These are phyloP conservation scores for Eimeria necatrix DNA, from an alignment of 169 alveolate genomes.

Conservation along the genomic window DNA sequence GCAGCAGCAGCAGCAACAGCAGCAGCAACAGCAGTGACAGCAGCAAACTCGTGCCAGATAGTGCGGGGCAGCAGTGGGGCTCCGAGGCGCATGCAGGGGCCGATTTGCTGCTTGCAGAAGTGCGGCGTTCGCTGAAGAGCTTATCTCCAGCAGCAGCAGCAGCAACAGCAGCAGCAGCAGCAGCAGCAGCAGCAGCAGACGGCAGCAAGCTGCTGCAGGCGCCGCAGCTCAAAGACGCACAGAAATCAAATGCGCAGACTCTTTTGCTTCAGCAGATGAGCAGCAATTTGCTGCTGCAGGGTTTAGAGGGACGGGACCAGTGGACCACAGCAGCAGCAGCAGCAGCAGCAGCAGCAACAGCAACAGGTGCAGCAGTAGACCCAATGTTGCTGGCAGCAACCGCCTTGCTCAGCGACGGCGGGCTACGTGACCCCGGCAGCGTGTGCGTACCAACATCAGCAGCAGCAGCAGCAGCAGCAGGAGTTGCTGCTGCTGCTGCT, in stretches of 20 bases:
- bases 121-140: too few species aligned
- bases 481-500: background rate
- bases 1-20: background rate
- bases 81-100: too few species aligned
- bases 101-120: too few species aligned
- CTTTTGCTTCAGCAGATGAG: background rate
- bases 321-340: constrained; percentile 12
- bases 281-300: background rate
- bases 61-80: too few species aligned
- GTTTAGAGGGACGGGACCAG: too few species aligned
- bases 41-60: background rate
- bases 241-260: background rate
- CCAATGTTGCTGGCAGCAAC: too few species aligned
- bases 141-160: constrained; percentile 16
- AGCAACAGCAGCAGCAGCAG: background rate
- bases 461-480: constrained; percentile 14
- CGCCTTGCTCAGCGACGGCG: too few species aligned
- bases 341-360: background rate
- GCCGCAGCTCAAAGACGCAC: background rate
- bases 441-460: constrained; percentile 17
- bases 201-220: background rate
- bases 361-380: background rate
- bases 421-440: too few species aligned
- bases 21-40: background rate
- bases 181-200: constrained; percentile 19